Base-by-base conservation (phyloP, 305 asterid genomes). In the Solanum aculeatissimum region DNA sequence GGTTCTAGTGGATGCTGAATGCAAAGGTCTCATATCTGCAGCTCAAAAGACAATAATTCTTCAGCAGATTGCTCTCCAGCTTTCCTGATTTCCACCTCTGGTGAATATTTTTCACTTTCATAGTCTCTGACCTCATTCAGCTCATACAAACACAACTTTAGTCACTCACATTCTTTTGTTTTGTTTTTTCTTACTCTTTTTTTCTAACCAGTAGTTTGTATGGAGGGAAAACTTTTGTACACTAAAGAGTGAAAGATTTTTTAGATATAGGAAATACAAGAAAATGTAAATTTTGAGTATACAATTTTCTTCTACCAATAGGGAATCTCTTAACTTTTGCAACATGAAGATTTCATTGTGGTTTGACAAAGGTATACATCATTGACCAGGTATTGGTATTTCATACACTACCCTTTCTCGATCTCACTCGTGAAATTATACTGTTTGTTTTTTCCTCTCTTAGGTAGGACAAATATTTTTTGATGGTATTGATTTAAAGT, bases 1-100 rank as follows among this genome's bases (percentile, higher is more conserved):
- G 58, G 97, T 94, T 83, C 87, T 93, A 91, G 95, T 87, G 81
- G 97, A 94, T 35, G 95, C 98, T 2, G 97, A 94, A 84, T 93
- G 97, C 84, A 91, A 90, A 82, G 92, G 91, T 29, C 85, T 91
- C 77, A 94, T 94, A 77, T 90, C 87, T 77, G 93, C 98, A 11
- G 89, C 96, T 27, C 98, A 94, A 85, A 94, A 91, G 93, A 94
- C 93, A 71, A 82, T 88, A 49, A 97, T 94, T 85, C 91, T 93
- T 43, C 97, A 93, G 83, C 91, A 94, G 88, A 92, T 94, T 3
- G 97, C 98, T 38, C 89, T 94, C 70, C 94, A 92, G 87, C 98
- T 94, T 49, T 91, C 97, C 3, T 94, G 92, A 93, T 77, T 62
- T 70, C 54, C 53, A 11, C 54, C 54, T 27, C n/a, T 40, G 79